Conservation (phyloP, 2,329 filamentous ascomycete genomes). For the Aspergillus sp. region DNA sequence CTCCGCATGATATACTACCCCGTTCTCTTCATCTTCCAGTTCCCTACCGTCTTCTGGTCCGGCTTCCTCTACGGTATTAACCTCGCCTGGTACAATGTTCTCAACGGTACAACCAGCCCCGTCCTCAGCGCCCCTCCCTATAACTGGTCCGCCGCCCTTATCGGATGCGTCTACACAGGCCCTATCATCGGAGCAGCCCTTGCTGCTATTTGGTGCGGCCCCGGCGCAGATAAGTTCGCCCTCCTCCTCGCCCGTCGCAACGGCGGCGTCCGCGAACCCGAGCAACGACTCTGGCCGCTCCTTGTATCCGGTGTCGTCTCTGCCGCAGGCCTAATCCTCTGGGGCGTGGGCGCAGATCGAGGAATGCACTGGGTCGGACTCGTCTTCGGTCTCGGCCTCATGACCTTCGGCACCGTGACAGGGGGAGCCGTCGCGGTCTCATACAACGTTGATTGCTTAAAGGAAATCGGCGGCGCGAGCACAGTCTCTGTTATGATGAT, state of each 20-base stretch:
- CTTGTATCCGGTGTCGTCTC: background rate
- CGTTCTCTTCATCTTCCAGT: background rate
- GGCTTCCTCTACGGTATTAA: background rate
- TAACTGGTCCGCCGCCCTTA: background rate
- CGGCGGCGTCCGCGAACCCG: background rate
- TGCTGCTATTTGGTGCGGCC: background rate
- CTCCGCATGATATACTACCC: background rate
- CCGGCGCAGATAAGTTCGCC: background rate
- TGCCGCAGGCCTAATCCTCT: background rate
- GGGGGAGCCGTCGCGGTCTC: background rate
- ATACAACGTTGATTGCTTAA: background rate
- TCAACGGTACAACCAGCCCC: background rate
- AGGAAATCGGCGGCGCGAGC: background rate
- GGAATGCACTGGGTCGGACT: background rate
- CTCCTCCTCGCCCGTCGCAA: background rate
- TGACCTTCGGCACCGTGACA: background rate
- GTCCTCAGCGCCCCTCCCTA: background rate
- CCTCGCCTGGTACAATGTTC: background rate
- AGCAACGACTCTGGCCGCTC: background rate
- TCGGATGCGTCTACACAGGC: background rate
- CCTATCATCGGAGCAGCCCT: background rate
- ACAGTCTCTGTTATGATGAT: background rate
- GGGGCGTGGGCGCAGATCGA: background rate
- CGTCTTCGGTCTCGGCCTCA: background rate
- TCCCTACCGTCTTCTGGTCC: background rate